These are phyloP conservation scores for Pontederia crassipes DNA, from an alignment of 176 grass and related monocot genomes.

Conservation along the genomic window DNA sequence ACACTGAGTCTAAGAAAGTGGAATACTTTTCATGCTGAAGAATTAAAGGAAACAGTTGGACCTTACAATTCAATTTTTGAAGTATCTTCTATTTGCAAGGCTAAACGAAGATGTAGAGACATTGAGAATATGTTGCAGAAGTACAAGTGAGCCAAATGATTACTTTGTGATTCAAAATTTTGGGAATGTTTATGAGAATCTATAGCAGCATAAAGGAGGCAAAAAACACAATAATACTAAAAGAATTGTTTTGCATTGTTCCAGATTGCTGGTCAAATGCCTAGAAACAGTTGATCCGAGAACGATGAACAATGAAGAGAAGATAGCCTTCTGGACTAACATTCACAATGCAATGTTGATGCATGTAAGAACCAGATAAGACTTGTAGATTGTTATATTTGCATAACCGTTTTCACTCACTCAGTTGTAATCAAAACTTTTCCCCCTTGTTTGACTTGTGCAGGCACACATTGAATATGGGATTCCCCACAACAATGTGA, in stretches of 20 bases:
- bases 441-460: constrained; percentile 6
- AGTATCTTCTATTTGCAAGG: constrained; percentile 60
- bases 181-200: too few species aligned
- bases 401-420: not conserved
- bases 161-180: not conserved
- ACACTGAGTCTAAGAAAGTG: constrained; percentile 38
- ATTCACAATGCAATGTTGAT: constrained; percentile 95
- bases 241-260: constrained; percentile 9
- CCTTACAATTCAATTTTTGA: constrained; percentile 62
- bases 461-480: constrained; percentile 83
- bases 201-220: too few species aligned
- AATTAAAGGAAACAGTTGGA: constrained; percentile 37
- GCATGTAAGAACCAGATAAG: constrained; percentile 49
- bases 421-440: not conserved
- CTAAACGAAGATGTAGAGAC: constrained; percentile 36
- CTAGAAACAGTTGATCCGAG: constrained; percentile 55
- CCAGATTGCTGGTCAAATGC: constrained; percentile 57
- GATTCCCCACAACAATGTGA: constrained; percentile 49
- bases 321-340: constrained; percentile 93
- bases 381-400: too few species aligned
- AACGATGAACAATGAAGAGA: constrained; percentile 69
- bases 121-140: constrained; percentile 55
- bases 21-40: constrained; percentile 27
- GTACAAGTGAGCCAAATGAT: constrained; percentile 47
- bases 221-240: not conserved